Conservation (phyloP, 768 basidiomycete genomes). For the Trametopsis cervina region DNA sequence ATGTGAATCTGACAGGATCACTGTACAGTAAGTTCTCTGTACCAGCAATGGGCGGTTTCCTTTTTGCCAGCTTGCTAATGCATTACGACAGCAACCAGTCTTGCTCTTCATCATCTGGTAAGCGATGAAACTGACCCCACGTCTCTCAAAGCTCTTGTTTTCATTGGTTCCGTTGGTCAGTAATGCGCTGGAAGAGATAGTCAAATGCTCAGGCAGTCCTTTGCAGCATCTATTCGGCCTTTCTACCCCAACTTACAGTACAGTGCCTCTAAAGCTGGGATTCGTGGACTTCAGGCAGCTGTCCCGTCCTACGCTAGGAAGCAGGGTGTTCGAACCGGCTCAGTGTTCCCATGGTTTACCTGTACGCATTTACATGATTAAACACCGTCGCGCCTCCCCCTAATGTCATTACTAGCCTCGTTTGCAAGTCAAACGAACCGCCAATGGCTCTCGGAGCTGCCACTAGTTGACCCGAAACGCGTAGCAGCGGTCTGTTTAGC, state of each 20-base stretch:
- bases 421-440: no score
- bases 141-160: constrained; percentile 23
- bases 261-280: constrained; percentile 24
- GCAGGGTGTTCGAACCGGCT: constrained; percentile 19
- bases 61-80: not conserved
- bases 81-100: constrained; percentile 20
- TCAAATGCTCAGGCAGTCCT: not conserved
- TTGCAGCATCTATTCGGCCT: no score
- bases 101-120: constrained; percentile 26
- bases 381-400: no score
- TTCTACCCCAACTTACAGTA: no score
- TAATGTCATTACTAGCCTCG: no score
- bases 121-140: constrained; percentile 6
- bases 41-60: no score
- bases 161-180: constrained; percentile 30
- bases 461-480: no score
- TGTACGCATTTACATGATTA: no score
- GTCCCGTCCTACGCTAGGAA: constrained; percentile 11
- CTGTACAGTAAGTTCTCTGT: constrained; percentile 23
- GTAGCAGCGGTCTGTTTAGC: no score
- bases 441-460: no score
- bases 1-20: constrained; percentile 25
- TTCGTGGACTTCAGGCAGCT: constrained; percentile 25
- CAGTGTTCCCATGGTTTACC: constrained; percentile 27
- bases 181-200: not conserved